phyloP scores from a whole-genome alignment of 2,329 filamentous ascomycete species.

The Cordyceps cateniannulata region DNA sequence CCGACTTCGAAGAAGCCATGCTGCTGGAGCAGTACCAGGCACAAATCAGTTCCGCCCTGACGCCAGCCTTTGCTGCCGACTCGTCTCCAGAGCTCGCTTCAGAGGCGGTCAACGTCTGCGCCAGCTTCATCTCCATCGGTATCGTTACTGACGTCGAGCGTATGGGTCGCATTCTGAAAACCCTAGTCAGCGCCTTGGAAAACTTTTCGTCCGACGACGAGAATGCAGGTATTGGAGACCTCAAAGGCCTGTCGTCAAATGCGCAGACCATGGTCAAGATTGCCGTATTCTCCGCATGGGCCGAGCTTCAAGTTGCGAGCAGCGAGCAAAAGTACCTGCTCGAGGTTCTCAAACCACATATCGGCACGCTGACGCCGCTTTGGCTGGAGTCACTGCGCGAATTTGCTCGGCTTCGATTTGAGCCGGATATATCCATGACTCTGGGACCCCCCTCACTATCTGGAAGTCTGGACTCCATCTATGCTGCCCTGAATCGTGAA shows the following conservation, averaged over 20 bases:
- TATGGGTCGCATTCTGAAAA: conserved; percentile 97
- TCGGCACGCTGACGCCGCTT: conserved; percentile 80
- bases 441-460: conserved; percentile 74
- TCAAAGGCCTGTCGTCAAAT: conserved; percentile 89
- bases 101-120: conserved; percentile 94
- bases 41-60: conserved; percentile 93
- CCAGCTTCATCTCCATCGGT: conserved; percentile 94
- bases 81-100: conserved; percentile 94
- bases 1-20: conserved; percentile 95
- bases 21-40: conserved; percentile 97
- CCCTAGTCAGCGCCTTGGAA: conserved; percentile 82
- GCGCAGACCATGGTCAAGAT: conserved; percentile 98
- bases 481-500: conserved; percentile 89
- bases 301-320: conserved; percentile 91
- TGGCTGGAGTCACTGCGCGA: conserved; percentile 93
- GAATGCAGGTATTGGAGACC: conserved; percentile 81
- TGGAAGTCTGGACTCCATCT: conserved; percentile 86
- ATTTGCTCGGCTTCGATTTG: conserved; percentile 87
- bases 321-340: conserved; percentile 84
- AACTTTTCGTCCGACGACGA: conserved; percentile 81
- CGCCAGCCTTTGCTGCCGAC: conserved; percentile 90
- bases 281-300: conserved; percentile 95
- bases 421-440: conserved; percentile 93
- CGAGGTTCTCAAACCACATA: conserved; percentile 83
- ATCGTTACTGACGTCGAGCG: conserved; percentile 96